Evolutionary conservation across 1,284 basidiomycete genomes (phyloP), one percentile per base, ranked within the genome.

Genomic region (Sutorius eximius): DNA sequence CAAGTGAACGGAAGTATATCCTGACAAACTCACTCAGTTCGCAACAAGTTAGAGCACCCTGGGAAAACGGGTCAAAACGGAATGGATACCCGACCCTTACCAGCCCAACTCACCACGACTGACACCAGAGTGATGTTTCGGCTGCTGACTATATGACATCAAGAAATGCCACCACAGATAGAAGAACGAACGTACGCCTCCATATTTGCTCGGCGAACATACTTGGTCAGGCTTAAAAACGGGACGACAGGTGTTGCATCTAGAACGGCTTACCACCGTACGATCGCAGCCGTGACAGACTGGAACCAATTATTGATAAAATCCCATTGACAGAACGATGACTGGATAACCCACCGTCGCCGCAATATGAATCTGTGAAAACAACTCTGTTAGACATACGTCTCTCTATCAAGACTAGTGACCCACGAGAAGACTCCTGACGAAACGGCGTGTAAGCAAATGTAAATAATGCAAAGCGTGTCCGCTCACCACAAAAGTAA

Each of bases 381-480:
- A 41, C 11, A 27, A 16, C 2, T 2, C 18, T 36, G 33, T 51
- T 2, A 51, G 34, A 51, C 5, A 20, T 3, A 13, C 4, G 7
- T 24, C 13, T 40, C 13, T 18, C 12, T 24, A 16, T 49, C 27
- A 49, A 50, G 42, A 11, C 0, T 36, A n/a, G 45, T 12, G 45
- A 69, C 75, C 66, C 55, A 80, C 79, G 29, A 77, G 64, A 29
- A 79, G 60, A 52, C 77, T 79, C 78, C 78, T 80, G 16, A 20
- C 13, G 10, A 37, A 30, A 33, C 0, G 5, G 12, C 13, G 24
- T n/a, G 12, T 62, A 7, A 53, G 18, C 2, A 6, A n/a, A 22
- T 27, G 20, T 9, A 16, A 7, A 9, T 45, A 22, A 33, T 42
- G 20, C 18, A 37, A 33, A 20, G 1, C 1, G 45, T 24, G 10